These are phyloP conservation scores for Thozetella sp. DNA, from an alignment of 495 filamentous ascomycete species.

Conservation along the genomic window DNA sequence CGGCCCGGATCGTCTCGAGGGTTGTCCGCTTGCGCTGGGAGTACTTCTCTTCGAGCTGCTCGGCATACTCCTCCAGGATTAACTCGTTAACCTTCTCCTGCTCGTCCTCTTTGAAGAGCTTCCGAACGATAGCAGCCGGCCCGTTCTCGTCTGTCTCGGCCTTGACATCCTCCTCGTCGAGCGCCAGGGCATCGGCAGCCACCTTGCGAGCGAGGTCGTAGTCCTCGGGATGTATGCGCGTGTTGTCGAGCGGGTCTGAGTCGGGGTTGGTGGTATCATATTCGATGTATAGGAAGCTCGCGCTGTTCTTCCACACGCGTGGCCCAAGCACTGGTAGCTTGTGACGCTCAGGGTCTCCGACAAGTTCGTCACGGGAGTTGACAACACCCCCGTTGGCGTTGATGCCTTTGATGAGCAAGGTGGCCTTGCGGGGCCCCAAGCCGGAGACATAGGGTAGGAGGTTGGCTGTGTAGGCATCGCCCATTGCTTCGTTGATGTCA, in stretches of 20 bases:
- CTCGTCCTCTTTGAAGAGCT: slow-evolving; percentile 86
- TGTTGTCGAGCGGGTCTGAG: slow-evolving; percentile 93
- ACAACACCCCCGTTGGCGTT: slow-evolving; percentile 84
- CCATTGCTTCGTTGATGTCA: slow-evolving; percentile 88
- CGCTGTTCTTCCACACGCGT: slow-evolving; percentile 92
- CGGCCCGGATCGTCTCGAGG: slow-evolving; percentile 92
- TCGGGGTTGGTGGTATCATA: slow-evolving; percentile 78
- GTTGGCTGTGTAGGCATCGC: slow-evolving; percentile 76
- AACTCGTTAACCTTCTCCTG: slow-evolving; percentile 96
- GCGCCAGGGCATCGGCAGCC: slow-evolving; percentile 92
- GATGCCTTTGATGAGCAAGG: slow-evolving; percentile 84
- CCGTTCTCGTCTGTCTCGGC: slow-evolving; percentile 89
- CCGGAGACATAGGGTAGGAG: slow-evolving; percentile 91
- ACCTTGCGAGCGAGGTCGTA: slow-evolving; percentile 97
- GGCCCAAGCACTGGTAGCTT: slow-evolving; percentile 80
- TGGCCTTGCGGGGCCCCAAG: slow-evolving; percentile 90
- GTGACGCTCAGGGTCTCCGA: slow-evolving; percentile 80
- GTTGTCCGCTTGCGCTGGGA: slow-evolving; percentile 95
- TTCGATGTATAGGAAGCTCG: slow-evolving; percentile 89
- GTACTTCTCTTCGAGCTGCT: slow-evolving; percentile 90
- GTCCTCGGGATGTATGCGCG: slow-evolving; percentile 95
- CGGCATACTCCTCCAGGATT: slow-evolving; percentile 94
- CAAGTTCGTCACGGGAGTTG: slow-evolving; percentile 77
- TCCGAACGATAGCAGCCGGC: slow-evolving; percentile 84
- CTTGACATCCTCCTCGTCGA: slow-evolving; percentile 98